Evolutionary conservation across 352 stramenopile species (phyloP).

Genomic region (Pythium apleroticum): DNA sequence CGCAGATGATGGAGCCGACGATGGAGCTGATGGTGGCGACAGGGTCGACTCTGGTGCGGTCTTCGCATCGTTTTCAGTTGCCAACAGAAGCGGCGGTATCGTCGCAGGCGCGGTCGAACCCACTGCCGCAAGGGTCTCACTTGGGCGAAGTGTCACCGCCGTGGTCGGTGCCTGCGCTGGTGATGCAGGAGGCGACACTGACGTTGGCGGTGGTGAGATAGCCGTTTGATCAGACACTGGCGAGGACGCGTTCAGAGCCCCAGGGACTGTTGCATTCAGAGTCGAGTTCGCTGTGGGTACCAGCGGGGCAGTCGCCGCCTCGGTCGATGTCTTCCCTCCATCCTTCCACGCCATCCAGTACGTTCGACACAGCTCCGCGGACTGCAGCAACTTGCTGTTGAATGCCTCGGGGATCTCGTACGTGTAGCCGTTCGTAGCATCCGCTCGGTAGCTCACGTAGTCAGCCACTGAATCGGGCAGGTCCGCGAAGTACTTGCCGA

Average conservation of each 20-base stretch:
- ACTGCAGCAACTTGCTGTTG: constrained; percentile 8
- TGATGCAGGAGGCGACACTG: neutral
- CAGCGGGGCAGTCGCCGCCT: neutral
- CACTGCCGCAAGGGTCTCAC: neutral
- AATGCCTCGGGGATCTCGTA: constrained; percentile 28
- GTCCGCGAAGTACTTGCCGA: constrained; percentile 24
- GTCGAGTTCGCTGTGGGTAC: no score
- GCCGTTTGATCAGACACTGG: neutral
- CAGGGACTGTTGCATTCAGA: neutral
- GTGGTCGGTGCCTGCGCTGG: neutral
- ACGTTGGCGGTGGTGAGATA: neutral
- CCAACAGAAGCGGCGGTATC: neutral
- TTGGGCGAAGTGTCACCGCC: neutral
- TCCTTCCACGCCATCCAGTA: constrained; percentile 8
- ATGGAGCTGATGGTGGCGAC: neutral
- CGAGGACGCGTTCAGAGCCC: neutral
- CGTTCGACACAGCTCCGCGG: neutral
- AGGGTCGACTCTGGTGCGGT: neutral
- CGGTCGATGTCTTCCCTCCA: neutral
- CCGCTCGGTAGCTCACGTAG: constrained; percentile 17
- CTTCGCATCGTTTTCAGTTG: neutral
- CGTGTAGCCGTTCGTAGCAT: constrained; percentile 22
- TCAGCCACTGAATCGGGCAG: constrained; percentile 19
- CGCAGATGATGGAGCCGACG: neutral
- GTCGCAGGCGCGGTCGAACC: neutral